Evolutionary conservation across 179 eudicot species (phyloP).

Genomic region (Dionaea muscipula): DNA sequence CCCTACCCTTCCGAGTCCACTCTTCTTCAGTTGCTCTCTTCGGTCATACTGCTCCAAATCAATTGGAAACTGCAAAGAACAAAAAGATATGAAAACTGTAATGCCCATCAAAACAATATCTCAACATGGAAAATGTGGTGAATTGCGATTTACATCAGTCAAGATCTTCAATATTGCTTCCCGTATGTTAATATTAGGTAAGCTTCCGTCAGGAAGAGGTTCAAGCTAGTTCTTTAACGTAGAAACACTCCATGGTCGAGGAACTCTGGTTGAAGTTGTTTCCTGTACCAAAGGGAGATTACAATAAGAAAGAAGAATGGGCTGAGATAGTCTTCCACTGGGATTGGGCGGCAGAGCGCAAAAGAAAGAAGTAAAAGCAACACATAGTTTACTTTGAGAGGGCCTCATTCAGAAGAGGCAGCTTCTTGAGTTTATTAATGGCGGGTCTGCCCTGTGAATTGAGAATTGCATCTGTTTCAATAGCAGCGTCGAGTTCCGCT

Average conservation of each 20-base stretch:
- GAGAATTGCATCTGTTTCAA: constrained; percentile 70
- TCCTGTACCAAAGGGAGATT: constrained; percentile 36
- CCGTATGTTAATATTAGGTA: constrained; percentile 72
- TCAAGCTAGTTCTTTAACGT: constrained; percentile 71
- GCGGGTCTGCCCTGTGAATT: constrained; percentile 69
- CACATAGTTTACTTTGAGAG: constrained; percentile 85
- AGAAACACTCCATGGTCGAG: constrained; percentile 77
- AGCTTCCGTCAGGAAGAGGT: constrained; percentile 84
- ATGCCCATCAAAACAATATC: not conserved
- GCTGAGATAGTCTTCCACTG: not conserved
- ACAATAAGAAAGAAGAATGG: not conserved
- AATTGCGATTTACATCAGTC: constrained; percentile 40
- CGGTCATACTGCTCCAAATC: constrained; percentile 73
- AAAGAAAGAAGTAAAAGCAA: too few relatives aligned
- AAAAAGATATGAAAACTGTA: not conserved
- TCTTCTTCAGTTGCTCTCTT: constrained; percentile 71
- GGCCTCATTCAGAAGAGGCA: constrained; percentile 67
- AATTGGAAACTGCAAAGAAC: constrained; percentile 55
- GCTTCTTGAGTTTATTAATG: constrained; percentile 66
- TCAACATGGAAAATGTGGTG: not conserved
- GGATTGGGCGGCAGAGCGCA: too few relatives aligned
- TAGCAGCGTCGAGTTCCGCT: constrained; percentile 80
- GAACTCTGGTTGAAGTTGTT: constrained; percentile 77
- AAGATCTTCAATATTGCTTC: constrained; percentile 59
- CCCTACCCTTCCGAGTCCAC: constrained; percentile 77